Conservation (phyloP, 192 early-diverging fungal genomes). For the Podila horticola region DNA sequence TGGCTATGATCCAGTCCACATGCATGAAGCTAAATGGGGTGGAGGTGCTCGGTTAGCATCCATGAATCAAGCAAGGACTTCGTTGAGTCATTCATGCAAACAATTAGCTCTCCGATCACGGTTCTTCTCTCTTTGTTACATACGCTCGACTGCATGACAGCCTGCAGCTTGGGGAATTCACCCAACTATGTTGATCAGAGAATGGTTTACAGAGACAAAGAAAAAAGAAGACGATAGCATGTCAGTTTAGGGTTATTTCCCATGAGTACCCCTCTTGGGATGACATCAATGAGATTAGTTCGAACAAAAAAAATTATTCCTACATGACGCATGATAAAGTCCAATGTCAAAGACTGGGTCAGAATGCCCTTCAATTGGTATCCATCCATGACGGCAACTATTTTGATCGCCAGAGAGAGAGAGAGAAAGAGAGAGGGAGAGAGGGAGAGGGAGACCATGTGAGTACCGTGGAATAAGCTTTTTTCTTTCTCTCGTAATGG, state of each 20-base stretch:
- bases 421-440: too few species aligned
- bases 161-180: slow-evolving; percentile 40
- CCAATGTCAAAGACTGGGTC: slow-evolving; percentile 77
- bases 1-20: slow-evolving; percentile 22
- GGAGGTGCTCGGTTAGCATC: background rate
- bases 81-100: background rate
- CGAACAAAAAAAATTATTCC: background rate
- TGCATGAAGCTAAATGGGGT: slow-evolving; percentile 15
- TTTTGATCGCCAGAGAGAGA: background rate
- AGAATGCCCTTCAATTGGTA: slow-evolving; percentile 72
- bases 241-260: background rate
- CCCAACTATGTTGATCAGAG: slow-evolving; percentile 17
- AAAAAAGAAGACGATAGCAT: background rate
- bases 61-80: too few species aligned
- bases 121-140: background rate
- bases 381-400: slow-evolving; percentile 77
- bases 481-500: background rate
- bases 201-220: background rate
- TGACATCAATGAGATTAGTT: background rate
- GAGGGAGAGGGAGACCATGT: too few species aligned
- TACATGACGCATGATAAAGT: slow-evolving; percentile 74
- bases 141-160: slow-evolving; percentile 44
- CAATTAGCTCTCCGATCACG: too few species aligned
- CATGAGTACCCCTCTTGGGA: background rate
- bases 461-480: background rate